A percentile compares a stretch with the other conserved stretches of the same genome.
Evolutionary conservation across 148 eudicot genomes (phyloP).

Genomic region (Rheum nobile): DNA sequence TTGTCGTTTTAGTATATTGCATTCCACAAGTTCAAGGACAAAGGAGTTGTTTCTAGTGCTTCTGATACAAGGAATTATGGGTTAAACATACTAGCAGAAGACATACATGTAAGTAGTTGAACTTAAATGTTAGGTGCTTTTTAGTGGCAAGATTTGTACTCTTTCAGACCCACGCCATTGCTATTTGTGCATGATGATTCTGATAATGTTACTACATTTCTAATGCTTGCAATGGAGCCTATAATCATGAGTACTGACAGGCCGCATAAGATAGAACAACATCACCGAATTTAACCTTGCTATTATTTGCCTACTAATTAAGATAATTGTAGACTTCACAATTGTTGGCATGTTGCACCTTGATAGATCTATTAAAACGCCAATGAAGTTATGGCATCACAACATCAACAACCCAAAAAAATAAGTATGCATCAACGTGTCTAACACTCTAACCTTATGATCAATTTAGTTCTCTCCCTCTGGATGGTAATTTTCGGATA

Average conservation of each 20-base stretch:
- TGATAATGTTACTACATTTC: conserved; percentile 66
- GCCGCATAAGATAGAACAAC: conserved; percentile 60
- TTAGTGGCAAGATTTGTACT: neutral
- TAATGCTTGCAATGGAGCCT: conserved; percentile 75
- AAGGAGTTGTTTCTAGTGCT: conserved; percentile 80
- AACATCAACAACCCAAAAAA: too few relatives aligned
- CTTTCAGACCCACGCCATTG: neutral
- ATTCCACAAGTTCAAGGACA: conserved; percentile 50
- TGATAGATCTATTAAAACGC: too few relatives aligned
- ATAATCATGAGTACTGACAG: conserved; percentile 42
- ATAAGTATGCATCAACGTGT: too few relatives aligned
- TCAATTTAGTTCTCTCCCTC: too few relatives aligned
- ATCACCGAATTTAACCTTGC: too few relatives aligned
- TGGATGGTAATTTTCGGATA: too few relatives aligned
- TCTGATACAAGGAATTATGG: conserved; percentile 67
- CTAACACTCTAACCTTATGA: too few relatives aligned
- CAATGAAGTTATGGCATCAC: too few relatives aligned
- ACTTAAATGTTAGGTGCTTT: neutral
- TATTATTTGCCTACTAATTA: too few relatives aligned
- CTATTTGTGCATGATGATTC: conserved; percentile 54
- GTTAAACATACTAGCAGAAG: conserved; percentile 57
- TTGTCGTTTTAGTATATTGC: conserved; percentile 42
- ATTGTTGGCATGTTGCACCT: too few relatives aligned
- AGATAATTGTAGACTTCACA: too few relatives aligned
- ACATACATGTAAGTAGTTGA: conserved; percentile 70